A percentile compares a stretch with the other conserved stretches of the same genome.
phyloP scores from a whole-genome alignment of 1,139 yeast genomes.

The Hyphopichia pseudoburtonii region DNA sequence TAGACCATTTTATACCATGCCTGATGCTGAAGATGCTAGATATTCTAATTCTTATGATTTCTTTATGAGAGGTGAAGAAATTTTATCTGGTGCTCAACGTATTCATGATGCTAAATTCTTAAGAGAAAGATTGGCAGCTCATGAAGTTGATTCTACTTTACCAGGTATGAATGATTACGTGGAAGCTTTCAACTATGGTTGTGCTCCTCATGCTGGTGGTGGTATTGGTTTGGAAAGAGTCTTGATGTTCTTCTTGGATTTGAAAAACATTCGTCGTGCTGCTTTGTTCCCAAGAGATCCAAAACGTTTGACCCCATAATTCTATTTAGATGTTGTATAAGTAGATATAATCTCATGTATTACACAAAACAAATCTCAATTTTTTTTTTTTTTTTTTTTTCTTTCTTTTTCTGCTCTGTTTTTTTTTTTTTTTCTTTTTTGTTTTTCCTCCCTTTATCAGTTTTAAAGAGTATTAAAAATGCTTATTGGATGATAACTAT shows the following conservation, averaged over 20 bases:
- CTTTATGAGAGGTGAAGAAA: constrained; percentile 99
- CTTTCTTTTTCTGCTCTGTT: too few relatives aligned
- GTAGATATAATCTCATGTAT: too few relatives aligned
- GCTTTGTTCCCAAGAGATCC: constrained; percentile 99
- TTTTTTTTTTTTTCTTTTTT: too few relatives aligned
- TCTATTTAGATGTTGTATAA: too few relatives aligned
- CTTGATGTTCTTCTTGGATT: constrained; percentile 94
- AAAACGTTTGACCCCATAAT: constrained; percentile 80
- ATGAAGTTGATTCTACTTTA: constrained; percentile 75
- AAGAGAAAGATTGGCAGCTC: constrained; percentile 76
- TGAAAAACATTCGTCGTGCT: constrained; percentile 96
- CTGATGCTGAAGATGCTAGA: constrained; percentile 86
- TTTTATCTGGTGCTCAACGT: constrained; percentile 98
- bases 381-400: too few relatives aligned
- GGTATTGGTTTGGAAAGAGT: constrained; percentile 99
- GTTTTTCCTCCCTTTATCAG: too few relatives aligned
- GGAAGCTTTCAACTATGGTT: constrained; percentile 89
- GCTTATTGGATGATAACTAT: too few relatives aligned
- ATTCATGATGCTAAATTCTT: constrained; percentile 88
- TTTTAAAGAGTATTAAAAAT: too few relatives aligned
- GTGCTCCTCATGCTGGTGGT: constrained; percentile 99
- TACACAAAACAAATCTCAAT: too few relatives aligned
- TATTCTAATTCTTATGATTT: constrained; percentile 96
- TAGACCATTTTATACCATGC: constrained; percentile 99
- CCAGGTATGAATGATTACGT: constrained; percentile 89